Base-by-base conservation (phyloP, 176 grass and related monocot genomes). In the Aegilops longissima region DNA sequence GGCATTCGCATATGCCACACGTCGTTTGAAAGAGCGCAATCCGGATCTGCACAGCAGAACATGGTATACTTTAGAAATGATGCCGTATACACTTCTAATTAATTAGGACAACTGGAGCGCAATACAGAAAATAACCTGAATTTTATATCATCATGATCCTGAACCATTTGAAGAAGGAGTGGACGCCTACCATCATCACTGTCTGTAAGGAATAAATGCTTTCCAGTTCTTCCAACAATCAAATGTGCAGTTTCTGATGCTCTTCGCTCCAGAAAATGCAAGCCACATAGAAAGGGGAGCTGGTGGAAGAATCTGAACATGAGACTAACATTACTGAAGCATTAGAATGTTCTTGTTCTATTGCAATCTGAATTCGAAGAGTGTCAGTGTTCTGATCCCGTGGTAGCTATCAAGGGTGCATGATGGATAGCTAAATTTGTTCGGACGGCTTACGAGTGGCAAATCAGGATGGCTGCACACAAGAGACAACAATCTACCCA, bases 1-100 rank as follows among this genome's bases (percentile, higher is more conserved):
- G 12, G 96, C 96, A 94, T 98, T 98, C 66, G 96, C 96, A 93
- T 98, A 98, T 70, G 96, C 93, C 84, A 96, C 96, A 59, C 96
- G 86, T 21, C 94, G 88, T 82, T 88, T 98, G 88, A 98, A 98
- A 88, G 90, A 94, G 70, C 86, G 82, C 87, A 98, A 80, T 4
- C 92, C 96, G 64, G 96, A 98, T 68, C 96, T 98, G 89, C 91
- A 83, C 63, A 86, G 73, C 13, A 85, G 68, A 88, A 84, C 68
- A 91, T 75, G 79, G 21, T 75, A 70, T 51, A 67, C 33, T 87
- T 51, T 17, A 78, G 69, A 80, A 20, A 80, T 63, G 61, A 87
- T 45, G 14, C 36, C 51, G 8, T 40, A 71, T 36, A 51, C 38
- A 78, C 20, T 45, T 49, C 36, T 69, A 71, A 70, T 2, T 83